Conservation (phyloP, 805 yeast species). For the Tetrapisispora arboricola region DNA sequence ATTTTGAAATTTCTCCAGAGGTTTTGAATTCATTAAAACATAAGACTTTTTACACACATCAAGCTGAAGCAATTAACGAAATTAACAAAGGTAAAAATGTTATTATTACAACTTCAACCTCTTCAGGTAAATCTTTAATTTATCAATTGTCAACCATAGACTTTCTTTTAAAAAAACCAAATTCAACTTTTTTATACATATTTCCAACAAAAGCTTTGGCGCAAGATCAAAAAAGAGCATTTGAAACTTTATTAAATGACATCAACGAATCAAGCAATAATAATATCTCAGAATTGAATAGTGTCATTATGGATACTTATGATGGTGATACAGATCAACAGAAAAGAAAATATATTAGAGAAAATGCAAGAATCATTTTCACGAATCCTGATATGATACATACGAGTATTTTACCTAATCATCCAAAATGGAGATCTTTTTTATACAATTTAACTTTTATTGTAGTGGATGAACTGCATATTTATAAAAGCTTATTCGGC, state of each 20-base stretch:
- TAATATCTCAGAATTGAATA: slow-evolving; percentile 37
- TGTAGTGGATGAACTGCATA: slow-evolving; percentile 78
- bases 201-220: slow-evolving; percentile 98
- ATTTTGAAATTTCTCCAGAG: slow-evolving; percentile 40
- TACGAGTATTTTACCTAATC: slow-evolving; percentile 70
- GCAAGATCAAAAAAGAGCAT: slow-evolving; percentile 87
- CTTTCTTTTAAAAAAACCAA: slow-evolving; percentile 32
- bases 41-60: slow-evolving; percentile 64
- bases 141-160: slow-evolving; percentile 78
- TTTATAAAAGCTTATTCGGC: slow-evolving; percentile 85
- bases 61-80: slow-evolving; percentile 62
- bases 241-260: slow-evolving; percentile 44
- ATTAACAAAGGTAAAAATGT: slow-evolving; percentile 52
- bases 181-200: slow-evolving; percentile 65
- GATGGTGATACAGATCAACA: slow-evolving; percentile 84
- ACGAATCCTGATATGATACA: slow-evolving; percentile 95
- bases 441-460: slow-evolving; percentile 55
- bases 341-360: slow-evolving; percentile 44
- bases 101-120: slow-evolving; percentile 87
- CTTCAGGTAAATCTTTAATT: slow-evolving; percentile 90
- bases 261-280: slow-evolving; percentile 39
- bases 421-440: slow-evolving; percentile 63
- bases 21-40: slow-evolving; percentile 42
- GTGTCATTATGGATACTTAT: slow-evolving; percentile 59
- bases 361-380: slow-evolving; percentile 67